Percentiles rank a stretch among this genome's conserved stretches.
Evolutionary conservation across 352 stramenopile genomes (phyloP).

Genomic region (Pythium rishiriense): DNA sequence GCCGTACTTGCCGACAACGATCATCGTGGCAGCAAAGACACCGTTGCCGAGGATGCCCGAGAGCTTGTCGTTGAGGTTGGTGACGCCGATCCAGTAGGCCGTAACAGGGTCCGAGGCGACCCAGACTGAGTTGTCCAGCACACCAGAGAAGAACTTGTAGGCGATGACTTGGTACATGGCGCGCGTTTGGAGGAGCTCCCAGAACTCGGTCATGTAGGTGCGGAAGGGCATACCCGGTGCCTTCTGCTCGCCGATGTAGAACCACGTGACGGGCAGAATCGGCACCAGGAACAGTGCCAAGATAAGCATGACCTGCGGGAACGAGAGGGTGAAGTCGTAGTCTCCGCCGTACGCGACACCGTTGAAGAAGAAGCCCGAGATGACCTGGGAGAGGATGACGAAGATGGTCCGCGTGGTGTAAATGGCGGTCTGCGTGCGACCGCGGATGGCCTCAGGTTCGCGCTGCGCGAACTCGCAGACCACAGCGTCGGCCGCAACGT

Average conservation of each 20-base stretch:
- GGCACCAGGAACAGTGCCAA: slow-evolving; percentile 22
- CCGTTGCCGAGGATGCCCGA: slow-evolving; percentile 17
- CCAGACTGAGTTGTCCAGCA: slow-evolving; percentile 20
- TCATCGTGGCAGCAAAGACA: slow-evolving; percentile 19
- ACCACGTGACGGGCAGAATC: slow-evolving; percentile 26
- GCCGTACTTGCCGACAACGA: slow-evolving; percentile 26
- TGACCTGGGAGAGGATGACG: slow-evolving; percentile 25
- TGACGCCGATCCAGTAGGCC: slow-evolving; percentile 22
- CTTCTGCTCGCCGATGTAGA: slow-evolving; percentile 30
- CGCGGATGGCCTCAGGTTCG: slow-evolving; percentile 20
- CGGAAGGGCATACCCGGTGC: slow-evolving; percentile 14
- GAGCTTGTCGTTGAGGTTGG: slow-evolving; percentile 28
- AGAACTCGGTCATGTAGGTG: slow-evolving; percentile 29
- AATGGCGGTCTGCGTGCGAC: slow-evolving; percentile 18
- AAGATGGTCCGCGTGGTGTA: slow-evolving; percentile 22
- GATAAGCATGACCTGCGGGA: slow-evolving; percentile 30
- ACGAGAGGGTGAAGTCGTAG: slow-evolving; percentile 26
- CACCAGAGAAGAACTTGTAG: slow-evolving; percentile 4
- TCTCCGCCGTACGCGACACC: slow-evolving; percentile 15
- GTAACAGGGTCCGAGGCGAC: slow-evolving; percentile 13
- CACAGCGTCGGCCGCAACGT: slow-evolving; percentile 16
- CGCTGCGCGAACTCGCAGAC: slow-evolving; percentile 18
- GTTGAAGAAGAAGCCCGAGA: slow-evolving; percentile 30
- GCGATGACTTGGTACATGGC: slow-evolving; percentile 20
- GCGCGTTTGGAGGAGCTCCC: slow-evolving; percentile 16